A percentile compares a stretch with the other conserved stretches of the same genome.
Evolutionary conservation across 2,329 filamentous ascomycete species (phyloP).

Genomic region (Sarocladium brachiariae): DNA sequence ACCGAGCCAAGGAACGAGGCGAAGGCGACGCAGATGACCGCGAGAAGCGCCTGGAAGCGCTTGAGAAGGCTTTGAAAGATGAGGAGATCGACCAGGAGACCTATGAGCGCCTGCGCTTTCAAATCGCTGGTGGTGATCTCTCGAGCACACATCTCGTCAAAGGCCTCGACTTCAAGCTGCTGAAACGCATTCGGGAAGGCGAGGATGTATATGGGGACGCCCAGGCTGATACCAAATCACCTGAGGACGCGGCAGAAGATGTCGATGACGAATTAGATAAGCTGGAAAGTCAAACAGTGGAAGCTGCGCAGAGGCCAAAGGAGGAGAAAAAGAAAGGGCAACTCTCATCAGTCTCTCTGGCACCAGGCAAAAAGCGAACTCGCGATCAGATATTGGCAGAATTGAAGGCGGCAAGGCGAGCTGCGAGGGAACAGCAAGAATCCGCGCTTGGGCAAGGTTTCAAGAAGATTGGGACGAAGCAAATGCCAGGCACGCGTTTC

Average conservation of each 20-base stretch:
- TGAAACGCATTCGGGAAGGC: slow-evolving; percentile 61
- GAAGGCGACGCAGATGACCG: slow-evolving; percentile 46
- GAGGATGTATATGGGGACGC: slow-evolving; percentile 55
- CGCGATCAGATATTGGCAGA: slow-evolving; percentile 62
- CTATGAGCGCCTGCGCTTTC: slow-evolving; percentile 66
- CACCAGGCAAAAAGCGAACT: slow-evolving; percentile 53
- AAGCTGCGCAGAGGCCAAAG: slow-evolving; percentile 44
- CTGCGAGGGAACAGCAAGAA: slow-evolving; percentile 48
- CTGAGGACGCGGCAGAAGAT: slow-evolving; percentile 17
- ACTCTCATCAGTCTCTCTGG: slow-evolving; percentile 44
- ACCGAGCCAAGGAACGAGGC: slow-evolving; percentile 64
- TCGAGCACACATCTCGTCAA: slow-evolving; percentile 82
- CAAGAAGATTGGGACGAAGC: slow-evolving; percentile 55
- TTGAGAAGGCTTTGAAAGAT: slow-evolving; percentile 76
- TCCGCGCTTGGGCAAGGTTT: slow-evolving; percentile 52
- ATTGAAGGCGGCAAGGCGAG: slow-evolving; percentile 55
- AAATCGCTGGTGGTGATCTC: slow-evolving; percentile 78
- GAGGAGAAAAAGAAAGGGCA: slow-evolving; percentile 55
- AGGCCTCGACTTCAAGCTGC: slow-evolving; percentile 77
- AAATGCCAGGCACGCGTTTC: slow-evolving; percentile 48
- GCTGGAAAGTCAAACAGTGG: slow-evolving; percentile 48
- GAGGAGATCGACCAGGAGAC: slow-evolving; percentile 75
- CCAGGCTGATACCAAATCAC: slow-evolving; percentile 21
- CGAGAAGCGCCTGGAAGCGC: slow-evolving; percentile 62
- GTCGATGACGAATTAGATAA: slow-evolving; percentile 62